Evolutionary conservation across 108 stramenopile species (phyloP).

Genomic region (Mediolabrus comicus): DNA sequence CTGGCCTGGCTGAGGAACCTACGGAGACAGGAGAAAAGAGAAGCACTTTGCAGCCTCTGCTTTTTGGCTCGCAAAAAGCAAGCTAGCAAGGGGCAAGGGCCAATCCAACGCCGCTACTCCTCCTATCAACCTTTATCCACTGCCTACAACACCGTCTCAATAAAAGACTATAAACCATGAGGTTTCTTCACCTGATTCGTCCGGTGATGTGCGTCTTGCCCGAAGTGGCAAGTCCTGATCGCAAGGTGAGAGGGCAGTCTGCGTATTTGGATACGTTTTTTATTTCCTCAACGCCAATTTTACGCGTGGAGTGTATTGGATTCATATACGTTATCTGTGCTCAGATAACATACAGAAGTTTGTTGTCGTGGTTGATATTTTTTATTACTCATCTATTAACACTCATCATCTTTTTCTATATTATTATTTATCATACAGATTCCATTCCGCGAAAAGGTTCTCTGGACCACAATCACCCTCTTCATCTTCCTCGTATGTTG

Average conservation of each 20-base stretch:
- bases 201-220: constrained; percentile 98
- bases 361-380: no score
- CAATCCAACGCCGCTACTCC: not conserved
- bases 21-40: no score
- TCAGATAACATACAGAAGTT: no score
- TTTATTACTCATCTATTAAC: not conserved
- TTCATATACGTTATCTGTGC: no score
- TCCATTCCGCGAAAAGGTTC: constrained; percentile 98
- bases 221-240: constrained; percentile 95
- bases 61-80: no score
- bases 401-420: not conserved
- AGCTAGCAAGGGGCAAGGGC: no score
- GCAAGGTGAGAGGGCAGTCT: constrained; percentile 74
- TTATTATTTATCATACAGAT: constrained; percentile 1
- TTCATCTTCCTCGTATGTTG: not conserved
- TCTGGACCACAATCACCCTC: constrained; percentile 98
- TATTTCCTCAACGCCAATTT: no score
- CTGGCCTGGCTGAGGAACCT: no score
- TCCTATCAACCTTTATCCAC: not conserved
- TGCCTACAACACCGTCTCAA: not conserved
- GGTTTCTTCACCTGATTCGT: constrained; percentile 97
- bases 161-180: constrained; percentile 62
- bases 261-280: not conserved
- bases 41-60: no score
- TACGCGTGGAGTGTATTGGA: not conserved